Evolutionary conservation across 768 basidiomycete species (phyloP).

Genomic region (Cystobasidium onofrii): DNA sequence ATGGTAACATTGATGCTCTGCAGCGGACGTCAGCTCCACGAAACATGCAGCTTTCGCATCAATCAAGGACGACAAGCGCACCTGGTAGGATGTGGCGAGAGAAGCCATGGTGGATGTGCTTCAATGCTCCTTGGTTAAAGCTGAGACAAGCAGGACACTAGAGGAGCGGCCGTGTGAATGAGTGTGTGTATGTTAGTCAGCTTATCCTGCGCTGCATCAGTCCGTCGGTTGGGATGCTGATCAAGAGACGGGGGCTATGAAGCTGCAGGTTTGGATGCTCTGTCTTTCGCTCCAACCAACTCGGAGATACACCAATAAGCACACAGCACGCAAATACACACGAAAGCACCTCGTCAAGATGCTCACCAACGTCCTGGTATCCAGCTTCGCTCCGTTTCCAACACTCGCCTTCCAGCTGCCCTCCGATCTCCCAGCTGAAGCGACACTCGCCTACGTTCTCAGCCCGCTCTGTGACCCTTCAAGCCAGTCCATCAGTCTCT

Average conservation of each 20-base stretch:
- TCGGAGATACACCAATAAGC: neutral
- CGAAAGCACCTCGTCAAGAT: neutral
- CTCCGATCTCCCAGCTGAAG: neutral
- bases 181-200: neutral
- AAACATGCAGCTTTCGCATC: too few relatives aligned
- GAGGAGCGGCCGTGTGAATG: neutral
- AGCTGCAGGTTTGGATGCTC: too few relatives aligned
- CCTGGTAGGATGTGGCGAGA: neutral
- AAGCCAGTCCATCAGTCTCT: constrained; percentile 22
- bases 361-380: constrained; percentile 29
- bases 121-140: neutral
- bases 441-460: constrained; percentile 19
- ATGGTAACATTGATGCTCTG: constrained; percentile 9
- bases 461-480: constrained; percentile 2
- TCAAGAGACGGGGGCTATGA: too few relatives aligned
- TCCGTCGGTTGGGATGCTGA: neutral
- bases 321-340: neutral
- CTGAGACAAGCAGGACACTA: neutral
- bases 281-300: neutral
- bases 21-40: too few relatives aligned
- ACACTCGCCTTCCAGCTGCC: constrained; percentile 29
- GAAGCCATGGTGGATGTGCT: neutral
- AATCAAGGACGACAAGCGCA: neutral
- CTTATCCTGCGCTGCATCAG: neutral
- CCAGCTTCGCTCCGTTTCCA: constrained; percentile 16